Base-by-base conservation (phyloP, 2,329 filamentous ascomycete genomes). In the Colletotrichum ledebouriae region DNA sequence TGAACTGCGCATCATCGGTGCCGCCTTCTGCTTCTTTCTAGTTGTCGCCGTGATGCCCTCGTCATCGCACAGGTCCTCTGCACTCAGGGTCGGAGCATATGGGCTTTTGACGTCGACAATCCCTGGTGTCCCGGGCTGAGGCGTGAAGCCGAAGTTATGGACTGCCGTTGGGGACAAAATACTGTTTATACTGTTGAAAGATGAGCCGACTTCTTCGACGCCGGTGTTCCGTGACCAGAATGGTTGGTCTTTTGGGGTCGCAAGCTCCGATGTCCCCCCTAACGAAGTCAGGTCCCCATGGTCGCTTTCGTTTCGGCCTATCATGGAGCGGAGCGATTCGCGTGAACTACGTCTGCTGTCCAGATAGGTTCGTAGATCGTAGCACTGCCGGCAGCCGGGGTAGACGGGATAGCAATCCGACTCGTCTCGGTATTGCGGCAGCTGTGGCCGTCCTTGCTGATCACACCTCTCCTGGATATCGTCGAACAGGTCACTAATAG, bases 401-500 rank as follows among this genome's bases (percentile, higher is more conserved):
- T 82, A 80, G 2, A 78, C 74, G 1, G 80, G 75, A 67, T 78
- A 82, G 5, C 78, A 75, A 39, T 81, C 80, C 6, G 76, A 77
- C 29, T 83, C 80, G 46, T 82, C 78, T 3, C 79, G 77, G 55
- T 79, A 73, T 61, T 81, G 78, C 0, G 82, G 82, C 22, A 83
- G 76, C 61, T 77, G 76, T 0, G 82, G 81, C 15, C 80, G 76
- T 6, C 73, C 72, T 49, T 78, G 74, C 71, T 82, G 76, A 2
- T 77, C 79, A 56, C 81, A 83, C 57, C 77, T 78, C 70, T 84
- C 82, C 63, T 83, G 81, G 25, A 83, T 81, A 53, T 84, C 82
- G 44, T 84, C 81, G 22, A 84, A 79, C 13, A 84, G 75, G 67
- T 84, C 82, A 34, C 75, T 72, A 17, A 83, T 78, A 2, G 82